These are phyloP conservation scores for Dipteronia dyeriana DNA, from an alignment of 345 rosid species.

Conservation along the genomic window DNA sequence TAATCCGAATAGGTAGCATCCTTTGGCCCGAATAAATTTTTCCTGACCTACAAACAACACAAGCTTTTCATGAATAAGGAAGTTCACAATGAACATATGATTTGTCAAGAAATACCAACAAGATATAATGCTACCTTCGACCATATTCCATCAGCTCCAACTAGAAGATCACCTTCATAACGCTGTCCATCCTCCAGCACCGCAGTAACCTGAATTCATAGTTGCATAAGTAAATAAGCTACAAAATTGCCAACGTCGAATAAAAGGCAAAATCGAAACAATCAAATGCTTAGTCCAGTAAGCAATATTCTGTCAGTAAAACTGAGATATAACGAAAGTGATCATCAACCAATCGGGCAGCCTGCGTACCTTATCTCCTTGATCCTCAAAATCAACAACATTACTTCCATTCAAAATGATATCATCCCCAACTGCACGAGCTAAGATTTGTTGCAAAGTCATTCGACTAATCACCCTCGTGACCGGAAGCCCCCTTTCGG, in stretches of 20 bases:
- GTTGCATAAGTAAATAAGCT: slow-evolving; percentile 19
- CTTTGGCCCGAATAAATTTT: slow-evolving; percentile 67
- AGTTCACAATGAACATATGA: not conserved
- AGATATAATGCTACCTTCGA: slow-evolving; percentile 68
- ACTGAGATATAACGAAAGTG: not conserved
- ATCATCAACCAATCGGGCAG: slow-evolving; percentile 11
- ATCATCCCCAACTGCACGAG: slow-evolving; percentile 80
- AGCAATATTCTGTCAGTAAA: not conserved
- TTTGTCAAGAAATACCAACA: not conserved
- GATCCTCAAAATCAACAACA: slow-evolving; percentile 80
- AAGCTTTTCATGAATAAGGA: not conserved
- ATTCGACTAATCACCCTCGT: slow-evolving; percentile 90
- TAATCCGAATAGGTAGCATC: slow-evolving; percentile 82
- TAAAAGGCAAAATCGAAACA: slow-evolving; percentile 5
- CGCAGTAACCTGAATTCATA: slow-evolving; percentile 62
- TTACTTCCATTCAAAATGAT: slow-evolving; percentile 73
- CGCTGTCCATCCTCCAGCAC: slow-evolving; percentile 74
- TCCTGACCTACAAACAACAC: slow-evolving; percentile 67
- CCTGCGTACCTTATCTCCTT: slow-evolving; percentile 65
- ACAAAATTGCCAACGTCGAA: not conserved
- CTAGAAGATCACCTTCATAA: slow-evolving; percentile 80
- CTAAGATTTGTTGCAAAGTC: slow-evolving; percentile 85
- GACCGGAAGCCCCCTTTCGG: slow-evolving; percentile 82
- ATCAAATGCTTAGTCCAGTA: slow-evolving; percentile 3
- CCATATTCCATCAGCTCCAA: slow-evolving; percentile 97